These are phyloP conservation scores for Macaranga tanarius DNA, from an alignment of 441 rosid genomes.

Conservation along the genomic window DNA sequence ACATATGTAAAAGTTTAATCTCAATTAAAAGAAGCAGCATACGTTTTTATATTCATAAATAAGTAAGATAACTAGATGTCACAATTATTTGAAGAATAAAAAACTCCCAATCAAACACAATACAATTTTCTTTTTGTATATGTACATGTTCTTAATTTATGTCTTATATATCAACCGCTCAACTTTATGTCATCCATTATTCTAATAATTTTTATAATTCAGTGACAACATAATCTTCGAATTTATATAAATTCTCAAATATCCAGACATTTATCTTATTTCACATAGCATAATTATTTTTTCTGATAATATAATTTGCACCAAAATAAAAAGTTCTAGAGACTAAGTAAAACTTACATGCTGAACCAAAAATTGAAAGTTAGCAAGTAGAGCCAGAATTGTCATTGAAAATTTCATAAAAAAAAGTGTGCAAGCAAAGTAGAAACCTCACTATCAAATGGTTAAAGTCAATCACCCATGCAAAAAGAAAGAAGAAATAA, in stretches of 20 bases:
- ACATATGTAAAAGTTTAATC: constrained; percentile 38
- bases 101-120: background rate
- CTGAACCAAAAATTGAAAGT: constrained; percentile 76
- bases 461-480: constrained; percentile 35
- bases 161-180: no score
- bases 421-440: constrained; percentile 77
- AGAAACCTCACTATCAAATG: constrained; percentile 53
- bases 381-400: constrained; percentile 46
- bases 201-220: constrained; percentile 12
- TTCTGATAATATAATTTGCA: background rate
- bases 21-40: constrained; percentile 2
- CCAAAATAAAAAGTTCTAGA: background rate
- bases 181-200: background rate
- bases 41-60: background rate
- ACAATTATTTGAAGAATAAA: background rate
- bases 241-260: no score
- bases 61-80: no score
- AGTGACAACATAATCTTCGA: background rate
- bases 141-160: background rate
- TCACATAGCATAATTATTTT: background rate
- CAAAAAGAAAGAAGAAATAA: background rate
- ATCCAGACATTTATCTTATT: no score
- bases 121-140: background rate
- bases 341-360: constrained; percentile 53
- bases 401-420: constrained; percentile 74